Percentiles rank a stretch among this genome's conserved stretches.
These are phyloP conservation scores for Pistacia integerrima DNA, from an alignment of 345 rosid genomes.

Conservation along the genomic window DNA sequence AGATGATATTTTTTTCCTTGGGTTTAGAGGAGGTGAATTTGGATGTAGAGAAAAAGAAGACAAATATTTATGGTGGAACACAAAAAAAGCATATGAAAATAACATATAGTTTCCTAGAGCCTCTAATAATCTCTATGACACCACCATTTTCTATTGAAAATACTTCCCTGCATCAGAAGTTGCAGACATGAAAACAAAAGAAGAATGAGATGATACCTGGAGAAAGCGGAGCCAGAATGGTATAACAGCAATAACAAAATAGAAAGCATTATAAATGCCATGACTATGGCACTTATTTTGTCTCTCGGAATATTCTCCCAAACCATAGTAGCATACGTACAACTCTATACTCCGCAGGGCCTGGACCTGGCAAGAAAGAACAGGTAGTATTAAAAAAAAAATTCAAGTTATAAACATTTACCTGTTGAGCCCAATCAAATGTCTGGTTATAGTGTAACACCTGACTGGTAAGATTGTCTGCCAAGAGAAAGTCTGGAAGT, in stretches of 20 bases:
- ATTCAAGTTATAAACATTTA: neutral
- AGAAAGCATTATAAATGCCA: constrained; percentile 61
- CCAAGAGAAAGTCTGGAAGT: constrained; percentile 68
- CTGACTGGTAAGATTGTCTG: constrained; percentile 71
- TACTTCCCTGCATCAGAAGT: neutral
- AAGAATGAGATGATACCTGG: constrained; percentile 44
- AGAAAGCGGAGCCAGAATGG: constrained; percentile 72
- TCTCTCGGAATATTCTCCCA: constrained; percentile 56
- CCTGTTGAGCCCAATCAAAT: neutral
- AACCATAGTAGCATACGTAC: constrained; percentile 73
- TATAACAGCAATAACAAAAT: constrained; percentile 57
- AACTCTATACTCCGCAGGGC: constrained; percentile 68
- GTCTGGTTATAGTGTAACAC: constrained; percentile 22
- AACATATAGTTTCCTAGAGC: neutral
- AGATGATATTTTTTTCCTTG: neutral
- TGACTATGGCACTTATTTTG: constrained; percentile 62
- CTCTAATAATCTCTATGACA: neutral
- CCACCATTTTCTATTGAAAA: constrained; percentile 7
- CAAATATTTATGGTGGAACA: neutral
- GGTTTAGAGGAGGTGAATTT: neutral
- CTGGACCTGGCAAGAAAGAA: constrained; percentile 49
- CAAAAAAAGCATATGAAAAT: neutral
- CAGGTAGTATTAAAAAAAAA: neutral
- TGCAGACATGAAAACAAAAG: neutral
- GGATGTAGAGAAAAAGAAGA: neutral